Evolutionary conservation across 2,329 filamentous ascomycete genomes (phyloP), one percentile per base, ranked within the genome.

Genomic region (Nigrograna mackinnonii): DNA sequence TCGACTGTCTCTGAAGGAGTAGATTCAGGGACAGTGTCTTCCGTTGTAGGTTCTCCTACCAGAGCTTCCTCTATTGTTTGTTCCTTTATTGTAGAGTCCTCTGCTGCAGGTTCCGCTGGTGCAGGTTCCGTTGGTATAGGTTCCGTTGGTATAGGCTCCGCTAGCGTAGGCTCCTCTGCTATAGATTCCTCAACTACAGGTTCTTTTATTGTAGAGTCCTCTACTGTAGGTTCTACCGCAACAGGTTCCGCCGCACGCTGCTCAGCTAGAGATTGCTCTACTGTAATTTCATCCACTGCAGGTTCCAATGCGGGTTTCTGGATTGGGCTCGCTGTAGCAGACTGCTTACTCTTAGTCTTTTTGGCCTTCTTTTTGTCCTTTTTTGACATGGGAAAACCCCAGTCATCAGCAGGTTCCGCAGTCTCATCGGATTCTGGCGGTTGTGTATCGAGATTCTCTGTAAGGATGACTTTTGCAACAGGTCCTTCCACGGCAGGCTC

Each of bases 201-300:
- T 31, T 52, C 47, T 39, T 47, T 36, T 16, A 30, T 41, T n/a
- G 19, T 35, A 18, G 35, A 19, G n/a, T 28, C 31, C 31, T 33
- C 31, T 11, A 33, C 16, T 7, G 16, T 17, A 17, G 16, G 31
- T 33, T 33, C 31, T n/a, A 9, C 24, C n/a, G 24, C 31, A 17
- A 33, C 16, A 9, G 31, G 31, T 17, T 33, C 31, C 18, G 31
- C 31, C 7, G 31, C 31, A 33, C 7, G 7, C 12, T 21, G 7
- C 3, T 14, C 24, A 9, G 34, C 18, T 13, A 21, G 32, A 42
- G 39, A 17, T 18, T n/a, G 20, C 16, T 36, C 32, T 36, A 16
- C 37, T 11, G 26, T 19, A 7, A 12, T 34, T 18, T 41, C 31
- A 7, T 31, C 18, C 18, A 18, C 4, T 28, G 9, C 24, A 28